Percentiles rank a stretch among this genome's conserved stretches.
Evolutionary conservation across 202 grass and related monocot genomes (phyloP).

Genomic region (Carex sylvatica): DNA sequence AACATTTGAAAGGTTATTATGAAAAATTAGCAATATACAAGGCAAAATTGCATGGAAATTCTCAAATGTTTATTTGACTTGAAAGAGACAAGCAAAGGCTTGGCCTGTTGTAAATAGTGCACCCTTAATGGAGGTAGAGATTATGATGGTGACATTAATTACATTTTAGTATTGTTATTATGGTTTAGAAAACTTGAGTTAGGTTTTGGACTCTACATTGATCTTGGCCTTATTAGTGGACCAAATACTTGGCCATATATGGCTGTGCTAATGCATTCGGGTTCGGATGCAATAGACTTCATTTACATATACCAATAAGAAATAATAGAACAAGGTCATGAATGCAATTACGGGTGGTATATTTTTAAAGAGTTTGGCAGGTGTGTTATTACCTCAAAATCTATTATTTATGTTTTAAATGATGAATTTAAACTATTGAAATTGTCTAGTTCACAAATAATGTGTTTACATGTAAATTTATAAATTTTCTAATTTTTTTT

Average conservation of each 20-base stretch:
- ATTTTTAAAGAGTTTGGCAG: not conserved
- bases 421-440: not conserved
- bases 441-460: no score
- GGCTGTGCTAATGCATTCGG: not conserved
- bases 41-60: not conserved
- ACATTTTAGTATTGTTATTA: constrained; percentile 20
- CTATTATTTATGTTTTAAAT: no score
- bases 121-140: constrained; percentile 31
- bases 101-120: constrained; percentile 33
- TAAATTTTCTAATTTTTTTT: no score
- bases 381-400: no score
- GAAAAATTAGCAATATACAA: not conserved
- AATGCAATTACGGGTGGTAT: not conserved
- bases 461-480: no score
- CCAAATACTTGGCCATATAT: constrained; percentile 35
- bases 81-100: constrained; percentile 39
- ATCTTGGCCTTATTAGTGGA: constrained; percentile 49
- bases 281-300: not conserved
- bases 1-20: not conserved
- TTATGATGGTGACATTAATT: constrained; percentile 39
- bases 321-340: not conserved
- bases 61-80: constrained; percentile 2
- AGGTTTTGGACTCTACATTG: constrained; percentile 30
- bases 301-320: not conserved
- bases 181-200: constrained; percentile 20